Evolutionary conservation across 495 filamentous ascomycete species (phyloP), one percentile per base, ranked within the genome.

Genomic region (Evernia prunastri): DNA sequence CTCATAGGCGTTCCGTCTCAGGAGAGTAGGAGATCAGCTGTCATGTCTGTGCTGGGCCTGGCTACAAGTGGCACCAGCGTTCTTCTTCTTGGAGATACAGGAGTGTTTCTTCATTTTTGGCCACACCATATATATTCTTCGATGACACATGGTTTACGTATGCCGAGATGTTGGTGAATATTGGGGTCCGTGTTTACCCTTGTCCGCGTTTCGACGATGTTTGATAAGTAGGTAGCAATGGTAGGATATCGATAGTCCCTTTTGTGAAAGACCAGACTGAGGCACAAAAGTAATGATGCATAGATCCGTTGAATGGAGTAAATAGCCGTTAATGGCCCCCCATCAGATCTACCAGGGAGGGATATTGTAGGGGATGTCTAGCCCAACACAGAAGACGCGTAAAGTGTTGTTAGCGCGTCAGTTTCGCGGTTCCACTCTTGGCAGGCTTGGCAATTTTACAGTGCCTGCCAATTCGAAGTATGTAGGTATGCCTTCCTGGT

Each of bases 291-390:
- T 29, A 4, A 51, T 51, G 53, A 25, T 40, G 58, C 27, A 33
- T 42, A 47, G 15, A 20, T 18, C 39, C 11, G 1, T 4, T 18
- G 7, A 6, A 60, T 35, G 31, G 31, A 36, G 40, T 36, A 33
- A 33, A 18, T 35, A 29, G 57, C 37, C 61, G 61, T 40, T 40
- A 54, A 58, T 63, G 61, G 13, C 54, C 56, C 31, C 53, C 33
- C 62, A 53, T 53, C 4, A 64, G 54, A 63, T 63, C 61, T n/a
- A n/a, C n/a, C 37, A 27, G 27, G 11, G 2, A 39, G 20, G 27
- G 18, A 18, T 23, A n/a, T 12, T 2, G 25, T 27, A n/a, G 10
- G 17, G 25, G 27, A 3, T 25, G 20, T 18, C 54, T 57, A 25
- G 13, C 35, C 25, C 61, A 63, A 0, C 33, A 11, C 47, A 15